Evolutionary conservation across 2,329 filamentous ascomycete species (phyloP), one percentile per base, ranked within the genome.

Genomic region (Fusarium nurragi): DNA sequence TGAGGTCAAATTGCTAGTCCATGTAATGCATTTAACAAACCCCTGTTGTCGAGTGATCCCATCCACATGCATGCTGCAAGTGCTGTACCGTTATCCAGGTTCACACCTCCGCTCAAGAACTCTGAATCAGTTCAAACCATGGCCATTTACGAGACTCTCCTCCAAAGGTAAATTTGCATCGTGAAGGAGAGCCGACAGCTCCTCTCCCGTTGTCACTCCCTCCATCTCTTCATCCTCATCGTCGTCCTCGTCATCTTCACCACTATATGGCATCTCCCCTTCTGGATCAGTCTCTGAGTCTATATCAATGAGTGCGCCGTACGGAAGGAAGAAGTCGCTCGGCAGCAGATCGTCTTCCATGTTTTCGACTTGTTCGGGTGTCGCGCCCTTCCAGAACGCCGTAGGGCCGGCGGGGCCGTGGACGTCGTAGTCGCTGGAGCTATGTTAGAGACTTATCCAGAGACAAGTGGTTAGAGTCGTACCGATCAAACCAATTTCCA

Each of bases 401-500:
- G 89, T 92, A 2, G 91, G 91, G 0, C 91, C 91, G 3, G 84
- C 89, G 0, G 91, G 91, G 0, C 91, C 90, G 67, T 89, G 85
- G 1, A 79, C 74, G 61, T 91, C 88, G 68, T 86, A 89, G 73
- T 92, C 86, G 68, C 86, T 88, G 7, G 8, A 38, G 2, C 18
- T 12, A n/a, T 12, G 52, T 61, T 21, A 61, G 57, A 30, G 5
- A 6, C n/a, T 19, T 30, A 8, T n/a, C 8, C 19, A 16, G 4
- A 38, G 36, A 8, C 12, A 23, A 21, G 18, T 23, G 23, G 8
- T 11, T 23, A 12, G n/a, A 11, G 23, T 71, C 79, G 60, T 78
- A 88, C 86, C 88, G 89, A 69, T 92, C 90, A 70, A 93, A 94
- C 91, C 91, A 94, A 48, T 87, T 89, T 1, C 91, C 91, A 3